Evolutionary conservation across 495 filamentous ascomycete species (phyloP).

Genomic region (Xeromyces bisporus): DNA sequence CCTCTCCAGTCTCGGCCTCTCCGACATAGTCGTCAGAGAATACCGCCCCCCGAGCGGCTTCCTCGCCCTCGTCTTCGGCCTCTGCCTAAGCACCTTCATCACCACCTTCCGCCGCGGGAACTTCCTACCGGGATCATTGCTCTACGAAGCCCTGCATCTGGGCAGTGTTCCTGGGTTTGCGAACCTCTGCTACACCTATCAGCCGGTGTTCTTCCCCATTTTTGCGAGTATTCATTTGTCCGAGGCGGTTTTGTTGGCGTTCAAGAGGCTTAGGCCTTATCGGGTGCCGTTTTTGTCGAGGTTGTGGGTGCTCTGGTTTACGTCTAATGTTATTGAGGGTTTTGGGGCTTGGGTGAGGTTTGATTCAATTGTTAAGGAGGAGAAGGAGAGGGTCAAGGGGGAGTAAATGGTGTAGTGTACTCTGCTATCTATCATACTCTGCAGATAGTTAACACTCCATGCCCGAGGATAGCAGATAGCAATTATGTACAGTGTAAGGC

Average conservation of each 20-base stretch:
- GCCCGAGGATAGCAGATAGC: too few species aligned
- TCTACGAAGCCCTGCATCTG: conserved; percentile 33
- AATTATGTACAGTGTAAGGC: too few species aligned
- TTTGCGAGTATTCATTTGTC: conserved; percentile 35
- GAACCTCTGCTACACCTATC: conserved; percentile 30
- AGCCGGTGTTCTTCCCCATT: conserved; percentile 25
- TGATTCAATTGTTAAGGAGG: conserved; percentile 34
- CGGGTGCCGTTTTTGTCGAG: conserved; percentile 31
- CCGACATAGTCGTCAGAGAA: conserved; percentile 36
- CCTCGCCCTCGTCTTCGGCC: conserved; percentile 23
- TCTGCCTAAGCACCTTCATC: conserved; percentile 28
- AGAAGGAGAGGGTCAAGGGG: conserved; percentile 25
- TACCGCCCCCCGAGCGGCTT: conserved; percentile 32
- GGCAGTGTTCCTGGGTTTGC: conserved; percentile 30
- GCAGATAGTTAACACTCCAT: neutral
- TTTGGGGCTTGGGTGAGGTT: conserved; percentile 35
- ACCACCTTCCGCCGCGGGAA: conserved; percentile 29
- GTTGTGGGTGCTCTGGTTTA: conserved; percentile 48
- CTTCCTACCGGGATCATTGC: conserved; percentile 36
- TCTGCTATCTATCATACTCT: neutral
- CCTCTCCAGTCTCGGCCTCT: conserved; percentile 33
- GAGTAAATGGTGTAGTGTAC: conserved; percentile 9
- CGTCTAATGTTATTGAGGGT: conserved; percentile 43
- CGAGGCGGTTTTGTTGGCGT: conserved; percentile 35
- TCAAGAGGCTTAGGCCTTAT: conserved; percentile 35